Evolutionary conservation across 2,329 filamentous ascomycete species (phyloP).

Genomic region (Alternaria sp.): DNA sequence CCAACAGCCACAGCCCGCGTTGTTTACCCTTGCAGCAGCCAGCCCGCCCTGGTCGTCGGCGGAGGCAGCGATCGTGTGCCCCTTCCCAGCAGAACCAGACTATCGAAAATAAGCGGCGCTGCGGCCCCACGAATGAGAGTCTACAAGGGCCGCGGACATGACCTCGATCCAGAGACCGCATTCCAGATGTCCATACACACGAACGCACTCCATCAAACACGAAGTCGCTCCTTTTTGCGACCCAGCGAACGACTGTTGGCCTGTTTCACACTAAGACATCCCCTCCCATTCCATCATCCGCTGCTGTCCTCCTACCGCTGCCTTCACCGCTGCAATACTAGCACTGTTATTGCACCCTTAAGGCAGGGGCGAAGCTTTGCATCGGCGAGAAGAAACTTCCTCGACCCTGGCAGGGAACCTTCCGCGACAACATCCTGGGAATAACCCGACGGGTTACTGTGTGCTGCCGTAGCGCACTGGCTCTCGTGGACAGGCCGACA

Average conservation of each 20-base stretch:
- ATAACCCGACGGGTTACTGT: slow-evolving; percentile 12
- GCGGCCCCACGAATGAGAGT: slow-evolving; percentile 8
- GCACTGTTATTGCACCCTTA: background rate
- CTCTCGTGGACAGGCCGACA: slow-evolving; percentile 6
- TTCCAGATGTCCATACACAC: slow-evolving; percentile 6
- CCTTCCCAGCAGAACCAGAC: slow-evolving; percentile 8
- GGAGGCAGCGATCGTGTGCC: slow-evolving; percentile 8
- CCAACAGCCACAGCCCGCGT: background rate
- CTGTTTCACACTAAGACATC: background rate
- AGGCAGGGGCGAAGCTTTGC: background rate
- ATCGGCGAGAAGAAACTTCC: slow-evolving; percentile 2
- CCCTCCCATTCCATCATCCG: background rate
- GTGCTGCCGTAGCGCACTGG: slow-evolving; percentile 7
- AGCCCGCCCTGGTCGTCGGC: background rate
- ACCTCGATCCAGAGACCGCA: slow-evolving; percentile 1
- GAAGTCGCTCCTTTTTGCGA: background rate
- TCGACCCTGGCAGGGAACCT: background rate
- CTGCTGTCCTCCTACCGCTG: background rate
- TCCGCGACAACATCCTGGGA: background rate
- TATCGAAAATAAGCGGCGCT: slow-evolving; percentile 21
- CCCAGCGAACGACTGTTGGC: slow-evolving; percentile 2
- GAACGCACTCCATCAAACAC: background rate
- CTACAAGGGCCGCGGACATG: slow-evolving; percentile 9
- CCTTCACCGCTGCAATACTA: background rate
- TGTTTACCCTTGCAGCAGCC: background rate